Evolutionary conservation across 495 filamentous ascomycete species (phyloP).

Genomic region (Hyaloscypha bicolor): DNA sequence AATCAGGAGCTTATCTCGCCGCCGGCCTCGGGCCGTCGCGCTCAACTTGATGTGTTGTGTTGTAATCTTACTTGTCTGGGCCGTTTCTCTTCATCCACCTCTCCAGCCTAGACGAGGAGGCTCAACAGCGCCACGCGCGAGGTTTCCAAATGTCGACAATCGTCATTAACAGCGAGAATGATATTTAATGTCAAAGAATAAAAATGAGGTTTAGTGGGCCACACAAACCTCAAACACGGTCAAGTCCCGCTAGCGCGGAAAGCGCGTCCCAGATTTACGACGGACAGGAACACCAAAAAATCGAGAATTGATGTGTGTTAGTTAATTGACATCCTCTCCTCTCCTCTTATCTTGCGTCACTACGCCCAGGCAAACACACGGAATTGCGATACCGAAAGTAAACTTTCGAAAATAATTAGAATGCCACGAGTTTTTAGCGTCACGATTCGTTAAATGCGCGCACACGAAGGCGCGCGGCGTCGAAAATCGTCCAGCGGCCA

Average conservation of each 20-base stretch:
- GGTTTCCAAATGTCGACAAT: background rate
- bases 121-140: background rate
- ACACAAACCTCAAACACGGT: constrained; percentile 4
- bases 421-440: too few relatives aligned
- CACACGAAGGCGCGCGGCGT: too few relatives aligned
- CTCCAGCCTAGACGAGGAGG: background rate
- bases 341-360: too few relatives aligned
- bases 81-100: background rate
- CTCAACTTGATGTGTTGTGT: background rate
- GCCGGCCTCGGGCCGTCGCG: constrained; percentile 5
- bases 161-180: background rate
- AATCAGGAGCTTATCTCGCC: constrained; percentile 2
- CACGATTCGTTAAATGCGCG: too few relatives aligned
- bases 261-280: constrained; percentile 19
- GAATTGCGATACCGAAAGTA: too few relatives aligned
- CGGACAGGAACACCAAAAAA: too few relatives aligned
- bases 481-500: too few relatives aligned
- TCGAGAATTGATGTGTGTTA: too few relatives aligned
- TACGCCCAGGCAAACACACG: too few relatives aligned
- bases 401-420: too few relatives aligned
- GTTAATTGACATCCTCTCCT: too few relatives aligned
- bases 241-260: constrained; percentile 1
- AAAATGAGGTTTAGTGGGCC: too few relatives aligned
- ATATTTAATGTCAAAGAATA: background rate
- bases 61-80: background rate